Evolutionary conservation across 257 asterid species (phyloP).

Genomic region (Ilex asprella): DNA sequence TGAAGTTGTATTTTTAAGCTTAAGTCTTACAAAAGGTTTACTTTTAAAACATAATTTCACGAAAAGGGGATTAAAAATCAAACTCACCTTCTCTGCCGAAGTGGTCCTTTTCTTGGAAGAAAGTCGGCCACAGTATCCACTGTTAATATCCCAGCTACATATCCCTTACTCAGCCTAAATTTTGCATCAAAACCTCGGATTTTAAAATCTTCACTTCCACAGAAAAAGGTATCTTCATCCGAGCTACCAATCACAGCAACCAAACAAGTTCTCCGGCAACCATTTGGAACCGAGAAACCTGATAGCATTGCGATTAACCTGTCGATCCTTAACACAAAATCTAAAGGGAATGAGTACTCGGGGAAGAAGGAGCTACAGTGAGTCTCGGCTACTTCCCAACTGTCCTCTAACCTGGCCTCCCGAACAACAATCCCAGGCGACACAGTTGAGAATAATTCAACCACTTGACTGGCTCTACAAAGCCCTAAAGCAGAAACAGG

Average conservation of each 20-base stretch:
- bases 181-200: conserved; percentile 59
- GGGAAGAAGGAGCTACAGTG: conserved; percentile 96
- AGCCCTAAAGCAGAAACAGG: conserved; percentile 28
- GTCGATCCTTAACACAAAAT: conserved; percentile 72
- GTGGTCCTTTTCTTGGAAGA: conserved; percentile 85
- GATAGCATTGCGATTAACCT: conserved; percentile 83
- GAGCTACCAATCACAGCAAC: conserved; percentile 67
- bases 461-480: conserved; percentile 78
- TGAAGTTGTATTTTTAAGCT: not conserved
- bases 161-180: conserved; percentile 60
- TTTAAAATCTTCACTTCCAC: conserved; percentile 58
- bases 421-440: conserved; percentile 78
- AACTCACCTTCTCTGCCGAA: conserved; percentile 72
- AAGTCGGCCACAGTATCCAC: conserved; percentile 91
- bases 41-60: too few relatives aligned
- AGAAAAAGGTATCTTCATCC: conserved; percentile 39
- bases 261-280: conserved; percentile 78
- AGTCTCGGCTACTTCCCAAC: conserved; percentile 97
- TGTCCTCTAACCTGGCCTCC: conserved; percentile 90
- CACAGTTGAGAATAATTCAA: conserved; percentile 56
- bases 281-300: conserved; percentile 80
- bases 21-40: too few relatives aligned
- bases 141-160: conserved; percentile 78
- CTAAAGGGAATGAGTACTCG: conserved; percentile 71
- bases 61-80: not conserved